Evolutionary conservation across 371 early-diverging fungal species (phyloP).

Genomic region (Saksenaea vasiformis): DNA sequence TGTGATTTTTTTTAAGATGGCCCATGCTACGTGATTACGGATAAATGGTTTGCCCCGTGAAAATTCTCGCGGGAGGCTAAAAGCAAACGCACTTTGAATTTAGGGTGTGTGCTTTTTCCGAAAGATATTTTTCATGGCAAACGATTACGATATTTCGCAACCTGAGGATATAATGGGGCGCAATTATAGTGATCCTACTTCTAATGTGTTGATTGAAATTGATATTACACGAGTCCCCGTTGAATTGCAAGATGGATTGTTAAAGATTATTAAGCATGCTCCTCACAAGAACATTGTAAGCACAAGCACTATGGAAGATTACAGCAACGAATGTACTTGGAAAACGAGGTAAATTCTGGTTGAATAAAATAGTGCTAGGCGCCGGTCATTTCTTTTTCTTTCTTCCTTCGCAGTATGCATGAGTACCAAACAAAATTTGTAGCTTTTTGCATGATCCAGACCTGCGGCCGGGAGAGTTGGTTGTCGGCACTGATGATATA

Average conservation of each 20-base stretch:
- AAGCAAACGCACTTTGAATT: too few relatives aligned
- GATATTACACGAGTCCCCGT: conserved; percentile 54
- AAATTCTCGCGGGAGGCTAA: too few relatives aligned
- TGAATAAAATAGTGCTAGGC: neutral
- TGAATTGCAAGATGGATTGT: conserved; percentile 62
- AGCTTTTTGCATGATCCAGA: conserved; percentile 56
- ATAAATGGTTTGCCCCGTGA: too few relatives aligned
- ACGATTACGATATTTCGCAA: neutral
- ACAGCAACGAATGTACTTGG: conserved; percentile 54
- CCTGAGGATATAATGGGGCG: neutral
- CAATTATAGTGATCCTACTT: neutral
- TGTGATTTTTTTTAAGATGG: too few relatives aligned
- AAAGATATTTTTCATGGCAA: neutral
- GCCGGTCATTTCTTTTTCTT: neutral
- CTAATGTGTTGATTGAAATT: conserved; percentile 41
- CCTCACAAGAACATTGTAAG: conserved; percentile 55
- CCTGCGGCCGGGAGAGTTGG: conserved; percentile 45
- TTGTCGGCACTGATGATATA: conserved; percentile 42
- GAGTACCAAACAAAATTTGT: neutral
- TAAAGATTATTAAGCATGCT: conserved; percentile 56
- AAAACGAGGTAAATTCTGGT: conserved; percentile 45
- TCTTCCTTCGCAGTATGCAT: neutral
- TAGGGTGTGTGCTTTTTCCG: neutral
- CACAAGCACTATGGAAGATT: conserved; percentile 48
- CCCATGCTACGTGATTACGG: too few relatives aligned